Evolutionary conservation across 208 protist species (phyloP), one percentile per base, ranked within the genome.

Genomic region (Wallacemonas sp.): DNA sequence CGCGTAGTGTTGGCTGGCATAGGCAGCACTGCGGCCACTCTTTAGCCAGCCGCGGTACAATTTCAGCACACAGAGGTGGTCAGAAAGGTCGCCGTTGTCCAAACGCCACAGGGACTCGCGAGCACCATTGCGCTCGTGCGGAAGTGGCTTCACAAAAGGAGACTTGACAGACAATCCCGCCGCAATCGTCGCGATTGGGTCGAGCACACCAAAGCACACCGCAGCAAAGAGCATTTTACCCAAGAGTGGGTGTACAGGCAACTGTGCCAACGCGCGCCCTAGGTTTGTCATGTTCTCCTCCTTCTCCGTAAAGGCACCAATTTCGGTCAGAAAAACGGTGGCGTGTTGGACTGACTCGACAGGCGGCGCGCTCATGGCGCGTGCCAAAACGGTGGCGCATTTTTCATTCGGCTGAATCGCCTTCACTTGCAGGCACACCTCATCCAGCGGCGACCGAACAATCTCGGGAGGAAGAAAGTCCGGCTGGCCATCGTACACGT

Each of bases 401-500:
- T 64, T 67, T 44, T 98, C 89, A 26, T 84, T 67, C 20, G 92
- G 75, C 25, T 82, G 77, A 46, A 97, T 87, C 10, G 81, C 77
- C 42, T 97, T 97, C 28, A 97, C 50, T 52, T 91, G 86, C 55
- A 98, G 81, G 69, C 92, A 94, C 39, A 98, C 82, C 61, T 87
- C 80, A 29, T 91, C 81, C 11, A 99, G 77, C 33, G 95, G 87
- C 12, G 83, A 86, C 22, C 95, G 88, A 54, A 97, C 61, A 52
- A 99, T 98, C 67, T 98, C 92, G 12, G 96, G 96, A 18, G 81
- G 73, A 14, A 94, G 81, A 74, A 89, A 99, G 61, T 77, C 98
- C 57, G 68, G 99, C 91, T 70, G 97, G 73, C 22, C 39, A 32
- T 84, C 71, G 67, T 96, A 98, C 20, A 67, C 63, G 3, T 36